Base-by-base conservation (phyloP, 2,329 filamentous ascomycete species). In the Fusarium nelsonii region DNA sequence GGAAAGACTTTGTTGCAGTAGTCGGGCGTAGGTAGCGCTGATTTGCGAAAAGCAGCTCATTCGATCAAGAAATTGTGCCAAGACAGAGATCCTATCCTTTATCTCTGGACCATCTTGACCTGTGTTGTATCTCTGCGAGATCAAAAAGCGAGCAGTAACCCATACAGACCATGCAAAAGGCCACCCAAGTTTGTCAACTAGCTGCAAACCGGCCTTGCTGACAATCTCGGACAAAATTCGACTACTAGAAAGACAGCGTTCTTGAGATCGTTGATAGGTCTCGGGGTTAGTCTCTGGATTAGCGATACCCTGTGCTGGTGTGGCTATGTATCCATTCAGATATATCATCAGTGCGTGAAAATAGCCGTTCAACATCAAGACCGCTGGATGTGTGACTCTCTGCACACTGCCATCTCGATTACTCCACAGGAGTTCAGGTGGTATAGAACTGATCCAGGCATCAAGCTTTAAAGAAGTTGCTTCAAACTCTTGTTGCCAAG, bases 41-140 rank as follows among this genome's bases (percentile, higher is more conserved):
- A 56, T 56, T 23, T 56, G 52, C 26, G 43, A 56, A 20, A 15
- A 56, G 18, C 52, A 44, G 1, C 52, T 36, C 44, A 55, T 55
- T 1, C 23, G 48, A 2, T 10, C 20, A 6, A 56, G 52, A n/a
- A 56, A 18, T n/a, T n/a, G n/a, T n/a, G n/a, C n/a, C n/a, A n/a
- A n/a, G n/a, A n/a, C n/a, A n/a, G n/a, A n/a, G n/a, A n/a, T n/a
- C n/a, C n/a, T n/a, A n/a, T n/a, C n/a, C n/a, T n/a, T n/a, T n/a
- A n/a, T n/a, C n/a, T n/a, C n/a, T n/a, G n/a, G n/a, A n/a, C n/a
- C n/a, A n/a, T n/a, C n/a, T n/a, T n/a, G n/a, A n/a, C n/a, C n/a
- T n/a, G n/a, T n/a, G n/a, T n/a, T n/a, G n/a, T n/a, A n/a, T n/a
- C n/a, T n/a, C n/a, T n/a, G n/a, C n/a, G n/a, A n/a, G n/a, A n/a